Conservation (phyloP, 805 yeast genomes). For the Ogataea philodendri region DNA sequence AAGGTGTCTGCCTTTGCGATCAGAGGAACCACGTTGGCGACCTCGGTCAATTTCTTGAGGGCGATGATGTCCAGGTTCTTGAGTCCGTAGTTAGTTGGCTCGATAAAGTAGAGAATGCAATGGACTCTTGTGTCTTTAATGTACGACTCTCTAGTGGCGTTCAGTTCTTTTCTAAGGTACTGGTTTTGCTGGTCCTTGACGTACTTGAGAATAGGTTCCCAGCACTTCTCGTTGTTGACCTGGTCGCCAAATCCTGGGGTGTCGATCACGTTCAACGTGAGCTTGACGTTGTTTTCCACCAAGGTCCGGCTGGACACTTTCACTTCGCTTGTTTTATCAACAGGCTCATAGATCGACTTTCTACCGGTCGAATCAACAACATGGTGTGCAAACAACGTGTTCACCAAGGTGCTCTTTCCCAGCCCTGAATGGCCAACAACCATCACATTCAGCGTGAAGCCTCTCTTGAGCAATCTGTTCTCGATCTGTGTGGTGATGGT, state of each 20-base stretch:
- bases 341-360: constrained; percentile 61
- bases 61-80: constrained; percentile 80
- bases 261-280: constrained; percentile 85
- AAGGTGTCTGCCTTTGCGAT: constrained; percentile 92
- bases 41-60: constrained; percentile 79
- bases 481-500: constrained; percentile 95
- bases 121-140: constrained; percentile 90
- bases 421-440: constrained; percentile 91
- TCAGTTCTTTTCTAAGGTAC: constrained; percentile 87
- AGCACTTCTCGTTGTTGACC: constrained; percentile 89
- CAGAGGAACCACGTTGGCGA: constrained; percentile 91
- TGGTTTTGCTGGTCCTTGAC: constrained; percentile 93
- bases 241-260: constrained; percentile 99
- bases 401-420: constrained; percentile 90
- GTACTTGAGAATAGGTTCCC: constrained; percentile 95
- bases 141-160: constrained; percentile 84
- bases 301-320: constrained; percentile 66
- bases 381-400: constrained; percentile 84
- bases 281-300: constrained; percentile 81
- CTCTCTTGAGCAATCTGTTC: constrained; percentile 83
- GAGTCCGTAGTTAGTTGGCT: constrained; percentile 86
- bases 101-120: constrained; percentile 85
- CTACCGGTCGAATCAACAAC: constrained; percentile 76
- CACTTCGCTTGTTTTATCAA: constrained; percentile 85
- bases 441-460: constrained; percentile 93